phyloP scores from a whole-genome alignment of 257 asterid genomes.

The Cruciata laevipes region DNA sequence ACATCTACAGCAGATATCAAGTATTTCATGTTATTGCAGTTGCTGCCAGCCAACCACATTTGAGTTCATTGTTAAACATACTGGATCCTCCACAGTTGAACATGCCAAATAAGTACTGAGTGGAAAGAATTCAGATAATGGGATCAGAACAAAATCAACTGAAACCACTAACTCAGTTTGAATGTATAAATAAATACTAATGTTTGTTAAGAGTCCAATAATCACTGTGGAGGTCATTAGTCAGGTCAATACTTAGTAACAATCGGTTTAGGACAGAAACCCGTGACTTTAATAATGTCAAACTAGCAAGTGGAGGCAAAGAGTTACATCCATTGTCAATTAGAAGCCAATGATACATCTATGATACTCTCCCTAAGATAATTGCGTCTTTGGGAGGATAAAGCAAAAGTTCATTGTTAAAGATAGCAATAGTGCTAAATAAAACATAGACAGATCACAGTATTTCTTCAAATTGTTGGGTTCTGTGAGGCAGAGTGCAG shows the following conservation, averaged over 20 bases:
- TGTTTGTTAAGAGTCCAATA: background rate
- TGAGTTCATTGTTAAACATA: background rate
- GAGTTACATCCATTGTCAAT: background rate
- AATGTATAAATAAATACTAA: background rate
- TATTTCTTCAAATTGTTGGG: background rate
- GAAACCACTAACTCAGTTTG: background rate
- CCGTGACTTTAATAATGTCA: too few relatives aligned
- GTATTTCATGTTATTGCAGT: background rate
- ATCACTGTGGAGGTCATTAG: background rate
- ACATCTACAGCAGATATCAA: background rate
- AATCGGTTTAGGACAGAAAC: too few relatives aligned
- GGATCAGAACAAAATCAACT: background rate
- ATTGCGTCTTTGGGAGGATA: background rate
- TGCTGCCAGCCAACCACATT: background rate
- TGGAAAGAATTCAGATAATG: background rate
- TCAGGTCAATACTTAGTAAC: too few relatives aligned
- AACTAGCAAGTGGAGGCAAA: background rate
- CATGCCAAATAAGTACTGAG: background rate
- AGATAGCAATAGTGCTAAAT: background rate
- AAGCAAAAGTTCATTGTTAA: background rate
- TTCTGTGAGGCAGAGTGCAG: background rate
- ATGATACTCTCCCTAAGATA: background rate
- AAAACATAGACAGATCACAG: background rate
- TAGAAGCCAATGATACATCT: background rate
- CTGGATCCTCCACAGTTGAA: background rate